Conservation (phyloP, 768 basidiomycete species). For the Auriscalpium vulgare region DNA sequence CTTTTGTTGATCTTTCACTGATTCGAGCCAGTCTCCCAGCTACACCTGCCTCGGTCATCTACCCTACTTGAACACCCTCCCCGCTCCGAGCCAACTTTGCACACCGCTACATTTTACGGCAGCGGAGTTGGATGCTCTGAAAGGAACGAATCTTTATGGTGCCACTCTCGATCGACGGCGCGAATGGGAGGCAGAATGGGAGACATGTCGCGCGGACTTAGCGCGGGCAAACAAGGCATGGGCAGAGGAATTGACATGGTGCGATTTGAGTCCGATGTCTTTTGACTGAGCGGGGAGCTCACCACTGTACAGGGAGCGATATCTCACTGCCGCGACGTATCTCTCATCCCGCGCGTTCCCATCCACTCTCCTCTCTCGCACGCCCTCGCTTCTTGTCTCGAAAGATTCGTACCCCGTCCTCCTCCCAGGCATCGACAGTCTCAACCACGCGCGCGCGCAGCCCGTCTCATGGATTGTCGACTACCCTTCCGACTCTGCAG, state of each 20-base stretch:
- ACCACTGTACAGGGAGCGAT: slow-evolving; percentile 47
- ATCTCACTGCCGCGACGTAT: slow-evolving; percentile 65
- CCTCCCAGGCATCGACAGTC: slow-evolving; percentile 77
- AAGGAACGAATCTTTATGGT: slow-evolving; percentile 75
- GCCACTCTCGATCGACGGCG: slow-evolving; percentile 62
- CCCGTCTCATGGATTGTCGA: slow-evolving; percentile 78
- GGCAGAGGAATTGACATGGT: slow-evolving; percentile 63
- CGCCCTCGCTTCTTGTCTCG: slow-evolving; percentile 43
- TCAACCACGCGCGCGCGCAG: slow-evolving; percentile 78
- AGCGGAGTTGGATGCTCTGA: slow-evolving; percentile 55
- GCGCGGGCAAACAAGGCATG: slow-evolving; percentile 28
- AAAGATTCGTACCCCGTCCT: slow-evolving; percentile 64
- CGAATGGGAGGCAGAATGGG: slow-evolving; percentile 60
- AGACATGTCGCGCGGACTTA: slow-evolving; percentile 38
- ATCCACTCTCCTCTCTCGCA: slow-evolving; percentile 62
- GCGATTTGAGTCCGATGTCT: slow-evolving; percentile 15
- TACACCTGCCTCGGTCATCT: slow-evolving; percentile 28
- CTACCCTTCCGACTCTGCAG: slow-evolving; percentile 4
- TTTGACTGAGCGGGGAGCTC: slow-evolving; percentile 2
- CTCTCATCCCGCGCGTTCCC: slow-evolving; percentile 88
- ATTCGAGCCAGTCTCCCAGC: slow-evolving; percentile 3
- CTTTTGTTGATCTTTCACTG: slow-evolving; percentile 1
- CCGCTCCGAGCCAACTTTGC: slow-evolving; percentile 42
- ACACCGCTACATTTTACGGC: slow-evolving; percentile 71
- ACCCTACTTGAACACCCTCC: slow-evolving; percentile 65